Conservation (phyloP, 768 basidiomycete genomes). For the Phallus indusiatus region DNA sequence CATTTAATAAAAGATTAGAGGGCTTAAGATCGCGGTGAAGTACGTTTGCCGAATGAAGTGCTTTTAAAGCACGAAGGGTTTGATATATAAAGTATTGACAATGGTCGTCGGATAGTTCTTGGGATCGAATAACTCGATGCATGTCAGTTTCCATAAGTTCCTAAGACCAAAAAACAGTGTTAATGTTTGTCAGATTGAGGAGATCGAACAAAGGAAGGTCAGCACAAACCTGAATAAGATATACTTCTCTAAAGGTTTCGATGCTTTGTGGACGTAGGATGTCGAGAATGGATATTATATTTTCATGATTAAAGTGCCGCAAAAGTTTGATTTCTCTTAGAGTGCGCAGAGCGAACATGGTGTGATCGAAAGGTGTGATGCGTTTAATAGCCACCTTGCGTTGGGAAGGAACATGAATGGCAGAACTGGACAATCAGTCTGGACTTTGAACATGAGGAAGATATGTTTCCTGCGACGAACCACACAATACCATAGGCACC, state of each 20-base stretch:
- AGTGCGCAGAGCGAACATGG: slow-evolving; percentile 85
- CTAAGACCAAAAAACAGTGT: slow-evolving; percentile 10
- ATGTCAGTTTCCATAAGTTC: slow-evolving; percentile 86
- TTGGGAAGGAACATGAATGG: slow-evolving; percentile 75
- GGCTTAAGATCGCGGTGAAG: slow-evolving; percentile 95
- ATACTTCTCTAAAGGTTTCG: slow-evolving; percentile 79
- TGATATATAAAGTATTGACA: slow-evolving; percentile 98
- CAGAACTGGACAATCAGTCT: slow-evolving; percentile 37
- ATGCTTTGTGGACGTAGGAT: slow-evolving; percentile 75
- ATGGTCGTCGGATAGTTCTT: slow-evolving; percentile 90
- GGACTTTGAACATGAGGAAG: background rate
- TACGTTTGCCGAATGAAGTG: slow-evolving; percentile 90
- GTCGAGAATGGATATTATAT: slow-evolving; percentile 94
- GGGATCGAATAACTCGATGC: slow-evolving; percentile 92
- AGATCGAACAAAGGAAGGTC: slow-evolving; percentile 12
- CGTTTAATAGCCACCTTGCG: slow-evolving; percentile 97
- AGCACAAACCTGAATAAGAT: slow-evolving; percentile 58
- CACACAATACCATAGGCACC: slow-evolving; percentile 95
- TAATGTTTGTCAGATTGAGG: background rate
- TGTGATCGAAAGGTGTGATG: slow-evolving; percentile 91
- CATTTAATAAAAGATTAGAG: slow-evolving; percentile 89
- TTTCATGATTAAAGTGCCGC: slow-evolving; percentile 74
- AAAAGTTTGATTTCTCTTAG: slow-evolving; percentile 89
- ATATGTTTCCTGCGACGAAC: slow-evolving; percentile 16
- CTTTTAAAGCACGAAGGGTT: slow-evolving; percentile 90